Percentiles rank a stretch among this genome's conserved stretches.
Conservation (phyloP, 2,329 filamentous ascomycete genomes). For the Huntiella omanensis region DNA sequence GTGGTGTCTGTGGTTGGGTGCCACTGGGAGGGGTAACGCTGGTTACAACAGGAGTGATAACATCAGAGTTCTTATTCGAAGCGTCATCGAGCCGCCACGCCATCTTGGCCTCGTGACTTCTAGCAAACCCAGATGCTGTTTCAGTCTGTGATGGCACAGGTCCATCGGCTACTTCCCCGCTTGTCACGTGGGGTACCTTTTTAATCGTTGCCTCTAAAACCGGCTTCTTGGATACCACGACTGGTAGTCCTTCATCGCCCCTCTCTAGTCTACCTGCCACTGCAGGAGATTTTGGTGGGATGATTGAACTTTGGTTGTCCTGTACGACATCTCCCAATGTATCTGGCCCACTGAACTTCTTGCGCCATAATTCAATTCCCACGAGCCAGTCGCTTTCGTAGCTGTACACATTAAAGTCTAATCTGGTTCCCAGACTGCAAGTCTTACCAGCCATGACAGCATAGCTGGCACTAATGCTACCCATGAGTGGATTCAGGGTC, state of each 20-base stretch:
- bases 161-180: not conserved
- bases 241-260: too few relatives aligned
- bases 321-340: conserved; percentile 8
- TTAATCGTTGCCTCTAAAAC: too few relatives aligned
- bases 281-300: conserved; percentile 2
- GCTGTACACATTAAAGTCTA: conserved; percentile 96
- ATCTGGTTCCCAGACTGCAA: conserved; percentile 70
- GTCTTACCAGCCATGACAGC: conserved; percentile 71
- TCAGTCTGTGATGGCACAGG: not conserved
- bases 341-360: conserved; percentile 25
- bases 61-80: not conserved
- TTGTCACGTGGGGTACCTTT: too few relatives aligned
- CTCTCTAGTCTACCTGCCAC: too few relatives aligned
- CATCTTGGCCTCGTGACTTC: conserved; percentile 36
- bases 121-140: conserved; percentile 16
- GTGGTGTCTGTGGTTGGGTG: not conserved
- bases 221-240: not conserved
- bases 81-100: conserved; percentile 25
- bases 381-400: conserved; percentile 91
- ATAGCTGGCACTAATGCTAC: conserved; percentile 79
- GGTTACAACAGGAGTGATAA: not conserved
- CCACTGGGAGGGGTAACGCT: not conserved
- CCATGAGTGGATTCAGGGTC: conserved; percentile 86
- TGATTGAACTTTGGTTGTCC: not conserved
- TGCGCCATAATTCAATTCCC: conserved; percentile 84